These are phyloP conservation scores for Chionographis japonica DNA, from an alignment of 106 monocot genomes.

Conservation along the genomic window DNA sequence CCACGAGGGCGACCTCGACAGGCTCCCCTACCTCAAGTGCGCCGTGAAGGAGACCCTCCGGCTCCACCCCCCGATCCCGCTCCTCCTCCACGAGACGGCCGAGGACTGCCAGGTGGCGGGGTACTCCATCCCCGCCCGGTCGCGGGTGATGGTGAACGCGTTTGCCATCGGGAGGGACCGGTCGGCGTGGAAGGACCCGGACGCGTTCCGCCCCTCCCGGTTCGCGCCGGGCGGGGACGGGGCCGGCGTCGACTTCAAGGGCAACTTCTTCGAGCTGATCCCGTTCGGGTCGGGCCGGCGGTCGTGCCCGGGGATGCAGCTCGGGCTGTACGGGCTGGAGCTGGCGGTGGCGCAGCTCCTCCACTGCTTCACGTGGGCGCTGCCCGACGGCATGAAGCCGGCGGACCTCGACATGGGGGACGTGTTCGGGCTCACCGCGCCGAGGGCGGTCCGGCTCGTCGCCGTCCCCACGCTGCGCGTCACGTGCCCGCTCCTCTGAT, in stretches of 20 bases:
- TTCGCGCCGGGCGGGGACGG: slow-evolving; percentile 30
- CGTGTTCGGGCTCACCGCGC: slow-evolving; percentile 70
- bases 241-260: slow-evolving; percentile 45
- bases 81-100: slow-evolving; percentile 70
- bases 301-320: slow-evolving; percentile 78
- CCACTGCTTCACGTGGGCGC: slow-evolving; percentile 58
- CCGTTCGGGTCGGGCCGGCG: slow-evolving; percentile 73
- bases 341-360: slow-evolving; percentile 56
- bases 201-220: slow-evolving; percentile 45
- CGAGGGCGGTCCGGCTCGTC: slow-evolving; percentile 42
- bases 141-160: slow-evolving; percentile 60
- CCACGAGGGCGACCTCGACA: slow-evolving; percentile 57
- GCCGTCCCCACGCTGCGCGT: slow-evolving; percentile 53
- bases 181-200: slow-evolving; percentile 50
- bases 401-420: slow-evolving; percentile 66
- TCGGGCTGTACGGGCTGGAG: slow-evolving; percentile 56
- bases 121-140: slow-evolving; percentile 36
- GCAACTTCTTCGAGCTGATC: slow-evolving; percentile 57
- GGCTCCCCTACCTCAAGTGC: slow-evolving; percentile 59
- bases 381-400: slow-evolving; percentile 67
- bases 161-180: slow-evolving; percentile 66
- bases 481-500: slow-evolving; percentile 23
- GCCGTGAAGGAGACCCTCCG: slow-evolving; percentile 81
- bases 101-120: slow-evolving; percentile 52
- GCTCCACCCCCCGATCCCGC: slow-evolving; percentile 76